Evolutionary conservation across 306 rosid species (phyloP).

Genomic region (Inga leiocalycina): DNA sequence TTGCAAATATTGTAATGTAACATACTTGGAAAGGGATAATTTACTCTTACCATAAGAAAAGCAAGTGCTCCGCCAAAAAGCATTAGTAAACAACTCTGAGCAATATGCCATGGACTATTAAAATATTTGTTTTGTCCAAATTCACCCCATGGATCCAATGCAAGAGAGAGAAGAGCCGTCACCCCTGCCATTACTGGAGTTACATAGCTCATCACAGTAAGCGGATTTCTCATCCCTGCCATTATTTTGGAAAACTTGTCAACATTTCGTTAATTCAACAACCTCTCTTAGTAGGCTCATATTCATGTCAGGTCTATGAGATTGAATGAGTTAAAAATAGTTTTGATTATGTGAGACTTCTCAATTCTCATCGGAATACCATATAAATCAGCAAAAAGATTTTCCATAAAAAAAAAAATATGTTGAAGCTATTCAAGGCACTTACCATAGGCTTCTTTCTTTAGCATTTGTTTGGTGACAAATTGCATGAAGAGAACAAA

Average conservation of each 20-base stretch:
- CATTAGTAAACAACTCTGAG: too few species aligned
- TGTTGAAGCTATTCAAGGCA: too few species aligned
- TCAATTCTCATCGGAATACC: too few species aligned
- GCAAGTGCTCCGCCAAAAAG: conserved; percentile 59
- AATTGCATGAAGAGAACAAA: too few species aligned
- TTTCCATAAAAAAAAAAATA: too few species aligned
- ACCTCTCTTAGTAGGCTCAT: too few species aligned
- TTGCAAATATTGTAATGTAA: neutral
- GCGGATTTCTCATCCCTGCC: conserved; percentile 91
- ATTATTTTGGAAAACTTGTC: conserved; percentile 28
- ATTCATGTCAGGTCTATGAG: too few species aligned
- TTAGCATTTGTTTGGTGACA: too few species aligned
- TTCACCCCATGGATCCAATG: conserved; percentile 88
- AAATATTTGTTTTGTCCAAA: conserved; percentile 71
- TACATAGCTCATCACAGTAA: conserved; percentile 90
- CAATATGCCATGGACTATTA: neutral
- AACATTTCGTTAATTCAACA: neutral
- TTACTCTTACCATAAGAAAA: conserved; percentile 77
- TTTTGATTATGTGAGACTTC: too few species aligned
- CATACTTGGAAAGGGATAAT: neutral
- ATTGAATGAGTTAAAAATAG: too few species aligned
- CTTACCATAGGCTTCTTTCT: too few species aligned
- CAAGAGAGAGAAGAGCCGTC: conserved; percentile 74
- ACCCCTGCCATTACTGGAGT: conserved; percentile 85
- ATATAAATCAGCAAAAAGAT: too few species aligned